Conservation (phyloP, 768 basidiomycete species). For the Cubamyces sp. region DNA sequence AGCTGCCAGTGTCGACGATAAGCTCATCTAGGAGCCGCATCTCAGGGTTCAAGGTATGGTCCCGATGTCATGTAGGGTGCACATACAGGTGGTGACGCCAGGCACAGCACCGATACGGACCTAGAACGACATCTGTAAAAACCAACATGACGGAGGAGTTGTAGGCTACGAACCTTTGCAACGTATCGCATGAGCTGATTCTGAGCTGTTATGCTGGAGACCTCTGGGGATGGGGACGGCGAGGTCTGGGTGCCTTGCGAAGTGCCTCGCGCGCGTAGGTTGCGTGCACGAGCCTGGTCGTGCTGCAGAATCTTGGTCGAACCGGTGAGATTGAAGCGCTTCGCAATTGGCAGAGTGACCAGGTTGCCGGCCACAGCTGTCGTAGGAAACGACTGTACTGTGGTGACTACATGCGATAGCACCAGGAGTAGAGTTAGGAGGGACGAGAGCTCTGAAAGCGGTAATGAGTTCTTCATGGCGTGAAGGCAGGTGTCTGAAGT, state of each 20-base stretch:
- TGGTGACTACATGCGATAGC: background rate
- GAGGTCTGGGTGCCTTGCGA: slow-evolving; percentile 19
- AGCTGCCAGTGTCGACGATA: too few relatives aligned
- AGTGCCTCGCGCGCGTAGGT: slow-evolving; percentile 41
- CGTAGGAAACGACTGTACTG: slow-evolving; percentile 21
- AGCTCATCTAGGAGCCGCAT: too few relatives aligned
- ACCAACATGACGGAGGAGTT: too few relatives aligned
- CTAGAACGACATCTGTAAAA: background rate
- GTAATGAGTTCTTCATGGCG: too few relatives aligned
- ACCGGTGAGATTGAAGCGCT: slow-evolving; percentile 51
- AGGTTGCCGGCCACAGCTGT: slow-evolving; percentile 15
- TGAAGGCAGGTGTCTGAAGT: too few relatives aligned
- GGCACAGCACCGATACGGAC: slow-evolving; percentile 24
- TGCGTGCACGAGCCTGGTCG: slow-evolving; percentile 52
- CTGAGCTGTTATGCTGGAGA: slow-evolving; percentile 40
- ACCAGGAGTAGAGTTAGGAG: background rate
- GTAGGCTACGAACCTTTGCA: slow-evolving; percentile 10
- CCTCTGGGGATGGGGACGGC: slow-evolving; percentile 1
- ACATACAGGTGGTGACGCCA: slow-evolving; percentile 27
- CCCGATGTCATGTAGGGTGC: slow-evolving; percentile 17
- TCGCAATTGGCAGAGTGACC: slow-evolving; percentile 49
- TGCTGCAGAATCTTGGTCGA: slow-evolving; percentile 49
- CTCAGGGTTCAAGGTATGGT: too few relatives aligned
- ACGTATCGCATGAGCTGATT: slow-evolving; percentile 44
- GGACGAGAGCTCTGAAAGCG: background rate